phyloP scores from a whole-genome alignment of 495 filamentous ascomycete genomes.

The Halenospora varia region DNA sequence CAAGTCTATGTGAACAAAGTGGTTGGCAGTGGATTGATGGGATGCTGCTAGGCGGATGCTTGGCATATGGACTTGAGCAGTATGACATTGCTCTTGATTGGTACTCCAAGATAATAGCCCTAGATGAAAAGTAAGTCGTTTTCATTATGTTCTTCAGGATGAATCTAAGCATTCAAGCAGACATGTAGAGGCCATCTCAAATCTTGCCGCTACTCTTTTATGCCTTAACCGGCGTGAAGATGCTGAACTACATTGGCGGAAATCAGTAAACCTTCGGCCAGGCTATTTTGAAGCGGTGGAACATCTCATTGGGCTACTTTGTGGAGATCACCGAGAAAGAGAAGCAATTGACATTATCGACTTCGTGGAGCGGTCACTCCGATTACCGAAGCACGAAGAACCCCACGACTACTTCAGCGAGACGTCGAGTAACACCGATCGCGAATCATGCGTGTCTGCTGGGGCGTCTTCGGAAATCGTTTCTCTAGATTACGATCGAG shows the following conservation, averaged over 20 bases:
- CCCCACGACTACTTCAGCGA: constrained; percentile 25
- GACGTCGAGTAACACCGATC: constrained; percentile 23
- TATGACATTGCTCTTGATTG: constrained; percentile 82
- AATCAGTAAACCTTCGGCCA: constrained; percentile 76
- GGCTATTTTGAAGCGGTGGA: constrained; percentile 96
- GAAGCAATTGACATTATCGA: constrained; percentile 90
- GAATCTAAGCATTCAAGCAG: constrained; percentile 35
- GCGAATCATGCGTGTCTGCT: constrained; percentile 43
- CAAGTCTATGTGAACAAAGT: constrained; percentile 78
- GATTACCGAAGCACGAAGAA: constrained; percentile 34
- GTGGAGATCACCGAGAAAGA: constrained; percentile 71
- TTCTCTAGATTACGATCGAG: constrained; percentile 43
- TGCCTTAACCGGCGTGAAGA: constrained; percentile 79
- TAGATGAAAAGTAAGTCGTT: constrained; percentile 66
- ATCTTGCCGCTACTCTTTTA: constrained; percentile 83
- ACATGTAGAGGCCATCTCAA: constrained; percentile 93
- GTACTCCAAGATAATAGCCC: constrained; percentile 81
- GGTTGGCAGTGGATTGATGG: constrained; percentile 94
- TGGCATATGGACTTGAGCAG: constrained; percentile 88
- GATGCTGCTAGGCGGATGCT: constrained; percentile 87
- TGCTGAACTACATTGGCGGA: constrained; percentile 81
- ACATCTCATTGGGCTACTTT: constrained; percentile 86
- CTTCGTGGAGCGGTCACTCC: constrained; percentile 76
- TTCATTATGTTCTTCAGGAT: background rate
- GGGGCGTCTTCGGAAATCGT: constrained; percentile 50